Percentiles rank a stretch among this genome's conserved stretches.
phyloP scores from a whole-genome alignment of 768 basidiomycete genomes.

The Hericium erinaceus region DNA sequence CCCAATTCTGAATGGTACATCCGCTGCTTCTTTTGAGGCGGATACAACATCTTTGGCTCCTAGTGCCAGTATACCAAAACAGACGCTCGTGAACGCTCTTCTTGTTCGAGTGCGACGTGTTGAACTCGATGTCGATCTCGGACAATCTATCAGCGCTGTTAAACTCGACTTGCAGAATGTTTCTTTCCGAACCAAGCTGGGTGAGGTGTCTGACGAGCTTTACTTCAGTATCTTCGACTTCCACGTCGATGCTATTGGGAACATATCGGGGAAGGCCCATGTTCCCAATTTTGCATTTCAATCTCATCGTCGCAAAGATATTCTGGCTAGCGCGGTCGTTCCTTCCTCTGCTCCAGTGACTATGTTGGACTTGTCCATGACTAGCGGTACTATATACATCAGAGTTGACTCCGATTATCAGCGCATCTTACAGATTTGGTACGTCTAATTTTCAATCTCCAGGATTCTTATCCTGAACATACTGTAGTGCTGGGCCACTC shows the following conservation, averaged over 20 bases:
- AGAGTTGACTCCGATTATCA: conserved; percentile 72
- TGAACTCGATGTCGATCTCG: conserved; percentile 71
- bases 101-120: conserved; percentile 68
- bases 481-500: conserved; percentile 64
- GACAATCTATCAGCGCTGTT: conserved; percentile 72
- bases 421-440: conserved; percentile 69
- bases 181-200: conserved; percentile 57
- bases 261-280: conserved; percentile 56
- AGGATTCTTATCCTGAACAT: neutral
- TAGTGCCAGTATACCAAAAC: conserved; percentile 17
- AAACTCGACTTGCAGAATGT: conserved; percentile 57
- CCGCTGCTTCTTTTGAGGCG: conserved; percentile 7
- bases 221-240: conserved; percentile 56
- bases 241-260: conserved; percentile 50
- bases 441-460: conserved; percentile 15
- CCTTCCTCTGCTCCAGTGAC: conserved; percentile 25
- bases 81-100: conserved; percentile 49
- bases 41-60: conserved; percentile 4
- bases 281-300: conserved; percentile 70
- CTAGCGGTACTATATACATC: conserved; percentile 57
- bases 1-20: conserved; percentile 43
- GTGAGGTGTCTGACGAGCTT: conserved; percentile 50
- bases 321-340: conserved; percentile 17
- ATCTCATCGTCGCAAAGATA: conserved; percentile 51
- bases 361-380: conserved; percentile 69